These are phyloP conservation scores for Cladosporium austrohemisphaericum DNA, from an alignment of 2,329 filamentous ascomycete species.

Conservation along the genomic window DNA sequence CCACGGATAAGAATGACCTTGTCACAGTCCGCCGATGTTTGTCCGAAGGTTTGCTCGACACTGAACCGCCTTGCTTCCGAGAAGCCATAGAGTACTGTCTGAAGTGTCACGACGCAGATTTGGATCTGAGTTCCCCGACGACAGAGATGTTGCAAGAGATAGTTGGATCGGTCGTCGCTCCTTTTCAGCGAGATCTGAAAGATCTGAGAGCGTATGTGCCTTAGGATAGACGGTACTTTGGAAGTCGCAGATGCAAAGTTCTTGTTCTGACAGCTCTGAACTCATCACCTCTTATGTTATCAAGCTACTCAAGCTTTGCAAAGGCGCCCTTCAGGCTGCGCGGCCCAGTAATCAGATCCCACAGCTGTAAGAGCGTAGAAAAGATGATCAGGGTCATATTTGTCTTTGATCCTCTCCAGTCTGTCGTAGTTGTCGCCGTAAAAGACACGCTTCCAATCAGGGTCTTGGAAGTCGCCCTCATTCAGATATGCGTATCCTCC, in stretches of 20 bases:
- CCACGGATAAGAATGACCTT: no score
- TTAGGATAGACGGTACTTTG: no score
- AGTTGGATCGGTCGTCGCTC: not conserved
- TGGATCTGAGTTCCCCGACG: not conserved
- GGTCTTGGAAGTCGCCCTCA: conserved; percentile 37
- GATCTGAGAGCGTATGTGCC: no score
- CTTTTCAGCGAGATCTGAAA: not conserved
- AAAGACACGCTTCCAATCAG: conserved; percentile 40
- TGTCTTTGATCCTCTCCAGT: conserved; percentile 38
- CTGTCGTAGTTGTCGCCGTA: conserved; percentile 41
- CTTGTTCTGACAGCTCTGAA: no score
- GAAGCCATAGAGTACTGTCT: no score
- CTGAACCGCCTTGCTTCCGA: no score
- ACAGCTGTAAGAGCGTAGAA: conserved; percentile 42
- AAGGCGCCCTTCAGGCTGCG: conserved; percentile 3
- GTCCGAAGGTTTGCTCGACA: no score
- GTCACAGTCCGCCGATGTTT: no score
- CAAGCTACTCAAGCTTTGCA: not conserved
- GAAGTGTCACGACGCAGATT: no score
- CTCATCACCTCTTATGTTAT: no score
- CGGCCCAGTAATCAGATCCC: conserved; percentile 37
- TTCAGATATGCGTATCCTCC: conserved; percentile 35
- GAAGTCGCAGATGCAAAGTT: no score
- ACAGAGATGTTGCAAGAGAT: not conserved
- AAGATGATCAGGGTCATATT: conserved; percentile 40